Evolutionary conservation across 805 yeast genomes (phyloP), one percentile per base, ranked within the genome.

Genomic region (Barnettozyma sp.): DNA sequence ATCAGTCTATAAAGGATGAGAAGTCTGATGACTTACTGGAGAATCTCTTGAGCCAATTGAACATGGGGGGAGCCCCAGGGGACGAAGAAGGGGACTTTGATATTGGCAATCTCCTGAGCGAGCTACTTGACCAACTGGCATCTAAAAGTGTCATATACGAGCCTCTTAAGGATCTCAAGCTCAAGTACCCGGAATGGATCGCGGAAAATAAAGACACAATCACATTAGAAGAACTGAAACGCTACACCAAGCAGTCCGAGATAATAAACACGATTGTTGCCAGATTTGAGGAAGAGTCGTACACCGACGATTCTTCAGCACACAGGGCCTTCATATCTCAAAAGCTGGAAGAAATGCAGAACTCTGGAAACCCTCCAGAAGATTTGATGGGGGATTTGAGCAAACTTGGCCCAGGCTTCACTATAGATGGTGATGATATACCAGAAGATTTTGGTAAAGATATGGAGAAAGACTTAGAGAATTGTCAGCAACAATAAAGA

Each of bases 141-240:
- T 76, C 92, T 5, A 90, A 87, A 52, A 88, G 80, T 39, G 82
- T 88, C 15, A 66, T 90, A 25, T 88, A 84, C 53, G 94, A 82
- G 47, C 96, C 97, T 3, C 70, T 90, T 60, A 82, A 79, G 50
- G 95, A 86, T 41, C 68, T 88, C 55, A 74, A 78, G 44, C 60
- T 65, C 10, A 84, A 83, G 52, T 85, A 78, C 55, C 83, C 86
- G 3, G 69, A 58, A 19, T 90, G 84, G 79, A 65, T 90, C 42
- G 59, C 62, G 30, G 72, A 70, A 32, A 69, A 82, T 43, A 63
- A 64, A 34, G 68, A 64, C 7, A 55, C 52, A 8, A 52, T 56
- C 12, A 47, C 44, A 0, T 18, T 52, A 24, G 73, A 63, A 6
- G 79, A 82, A 34, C 60, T 66, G 40, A 56, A 50, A 2, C 68